Conservation (phyloP, 345 rosid genomes). For the Cardamine resedifolia region DNA sequence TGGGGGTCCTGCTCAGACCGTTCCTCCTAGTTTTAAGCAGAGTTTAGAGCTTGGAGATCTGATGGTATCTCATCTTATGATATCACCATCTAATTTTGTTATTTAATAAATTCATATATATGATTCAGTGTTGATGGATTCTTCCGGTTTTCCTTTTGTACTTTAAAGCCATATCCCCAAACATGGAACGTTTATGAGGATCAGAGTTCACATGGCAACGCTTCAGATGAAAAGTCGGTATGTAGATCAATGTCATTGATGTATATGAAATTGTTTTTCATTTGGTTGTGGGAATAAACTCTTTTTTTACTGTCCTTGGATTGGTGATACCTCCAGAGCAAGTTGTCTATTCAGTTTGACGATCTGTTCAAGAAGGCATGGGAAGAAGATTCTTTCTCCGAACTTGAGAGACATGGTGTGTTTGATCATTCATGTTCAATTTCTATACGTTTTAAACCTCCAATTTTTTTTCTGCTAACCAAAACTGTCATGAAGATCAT, state of each 20-base stretch:
- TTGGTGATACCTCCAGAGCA: conserved; percentile 52
- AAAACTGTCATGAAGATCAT: conserved; percentile 38
- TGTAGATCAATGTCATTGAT: conserved; percentile 36
- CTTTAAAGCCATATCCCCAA: conserved; percentile 60
- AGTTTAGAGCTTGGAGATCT: conserved; percentile 83
- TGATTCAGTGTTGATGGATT: conserved; percentile 10
- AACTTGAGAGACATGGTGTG: conserved; percentile 62
- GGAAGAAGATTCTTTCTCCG: conserved; percentile 70
- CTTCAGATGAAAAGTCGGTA: conserved; percentile 64
- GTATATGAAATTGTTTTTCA: conserved; percentile 9
- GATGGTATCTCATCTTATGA: conserved; percentile 47
- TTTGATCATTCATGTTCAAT: conserved; percentile 19
- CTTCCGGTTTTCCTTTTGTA: conserved; percentile 28
- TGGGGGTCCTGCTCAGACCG: conserved; percentile 67
- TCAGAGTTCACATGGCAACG: conserved; percentile 38
- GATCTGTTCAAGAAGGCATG: conserved; percentile 86
- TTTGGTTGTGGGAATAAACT: conserved; percentile 1
- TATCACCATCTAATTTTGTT: conserved; percentile 5
- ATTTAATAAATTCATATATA: not conserved
- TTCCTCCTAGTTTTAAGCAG: conserved; percentile 83
- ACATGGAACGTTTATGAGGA: conserved; percentile 76
- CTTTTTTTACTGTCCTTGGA: not conserved
- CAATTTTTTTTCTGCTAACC: conserved; percentile 1
- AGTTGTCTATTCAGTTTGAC: conserved; percentile 83
- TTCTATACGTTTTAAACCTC: not conserved